phyloP scores from a whole-genome alignment of 2,329 filamentous ascomycete species.

The Trichophyton equinum region DNA sequence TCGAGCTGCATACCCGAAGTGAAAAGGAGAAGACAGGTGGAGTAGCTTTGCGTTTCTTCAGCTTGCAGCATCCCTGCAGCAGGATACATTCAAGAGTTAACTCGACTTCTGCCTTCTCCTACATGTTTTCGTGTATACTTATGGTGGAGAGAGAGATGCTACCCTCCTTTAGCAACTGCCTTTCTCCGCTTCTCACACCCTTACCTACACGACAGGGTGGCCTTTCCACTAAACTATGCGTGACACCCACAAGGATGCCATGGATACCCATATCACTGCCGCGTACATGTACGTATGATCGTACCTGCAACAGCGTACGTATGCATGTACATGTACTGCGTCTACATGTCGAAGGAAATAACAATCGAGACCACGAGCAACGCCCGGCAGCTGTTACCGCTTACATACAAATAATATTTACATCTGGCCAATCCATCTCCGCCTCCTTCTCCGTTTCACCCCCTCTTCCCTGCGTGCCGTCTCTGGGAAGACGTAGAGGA shows the following conservation, averaged over 20 bases:
- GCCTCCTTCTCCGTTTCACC: neutral
- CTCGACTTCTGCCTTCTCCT: neutral
- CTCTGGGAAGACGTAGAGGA: neutral
- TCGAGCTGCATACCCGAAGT: no score
- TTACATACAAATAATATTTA: neutral
- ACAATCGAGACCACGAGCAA: neutral
- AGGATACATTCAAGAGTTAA: neutral
- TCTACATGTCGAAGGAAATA: neutral
- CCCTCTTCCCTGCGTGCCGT: neutral
- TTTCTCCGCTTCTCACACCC: neutral
- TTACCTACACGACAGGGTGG: neutral
- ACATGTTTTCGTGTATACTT: neutral
- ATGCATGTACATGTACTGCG: neutral
- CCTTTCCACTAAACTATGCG: neutral
- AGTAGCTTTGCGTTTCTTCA: neutral
- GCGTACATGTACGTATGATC: neutral
- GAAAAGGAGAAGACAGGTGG: neutral
- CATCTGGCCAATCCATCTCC: neutral
- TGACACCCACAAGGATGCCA: neutral
- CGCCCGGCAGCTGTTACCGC: neutral
- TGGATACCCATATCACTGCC: neutral
- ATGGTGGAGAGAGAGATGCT: neutral
- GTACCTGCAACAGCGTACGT: neutral
- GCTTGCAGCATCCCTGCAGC: neutral
- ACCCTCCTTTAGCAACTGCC: neutral